Base-by-base conservation (phyloP, 768 basidiomycete genomes). In the Kwoniella bestiolae region DNA sequence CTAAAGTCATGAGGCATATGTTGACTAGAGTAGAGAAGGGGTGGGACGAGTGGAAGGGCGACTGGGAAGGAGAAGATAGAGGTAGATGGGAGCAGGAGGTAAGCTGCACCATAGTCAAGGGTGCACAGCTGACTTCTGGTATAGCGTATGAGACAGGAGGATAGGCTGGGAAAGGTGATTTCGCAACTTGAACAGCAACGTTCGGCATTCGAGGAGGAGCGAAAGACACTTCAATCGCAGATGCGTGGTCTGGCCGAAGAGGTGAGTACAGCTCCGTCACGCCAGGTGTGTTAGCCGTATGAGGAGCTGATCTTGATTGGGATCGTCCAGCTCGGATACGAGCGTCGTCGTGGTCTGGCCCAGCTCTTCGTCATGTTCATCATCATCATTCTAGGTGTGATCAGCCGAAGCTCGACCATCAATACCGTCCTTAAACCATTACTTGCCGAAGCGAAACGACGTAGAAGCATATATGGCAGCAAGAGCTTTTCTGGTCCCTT, bases 301-400 rank as follows among this genome's bases (percentile, higher is more conserved):
- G 53, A 1, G 14, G 6, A 23, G 28, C 34, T 44, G 6, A 29
- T 14, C 38, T 47, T 6, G n/a, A 47, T 21, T 8, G 9, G 25
- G 12, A 5, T 18, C 6, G 4, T 46, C 60, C 46, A 95, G 91
- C 87, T 96, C 32, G 83, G 89, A 0, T 85, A 94, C 55, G 94
- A 96, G 80, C 94, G 95, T 73, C 88, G 92, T 2, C 86, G 96
- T 0, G 89, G 93, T 2, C 87, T 96, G 23, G 90, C 90, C 0
- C 94, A 98, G 73, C 85, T 97, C 0, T 88, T 90, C 76, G 84
- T 94, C 5, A 84, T 95, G 5, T 84, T 96, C 3, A 86, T 89
- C 0, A 89, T 96, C 9, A 85, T 95, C 21, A 83, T 93, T 12
- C 93, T 96, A 78, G 90, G 95, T 81, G 87, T 89, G 18, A 84